Base-by-base conservation (phyloP, 495 filamentous ascomycete genomes). In the Trichoderma erinaceum region DNA sequence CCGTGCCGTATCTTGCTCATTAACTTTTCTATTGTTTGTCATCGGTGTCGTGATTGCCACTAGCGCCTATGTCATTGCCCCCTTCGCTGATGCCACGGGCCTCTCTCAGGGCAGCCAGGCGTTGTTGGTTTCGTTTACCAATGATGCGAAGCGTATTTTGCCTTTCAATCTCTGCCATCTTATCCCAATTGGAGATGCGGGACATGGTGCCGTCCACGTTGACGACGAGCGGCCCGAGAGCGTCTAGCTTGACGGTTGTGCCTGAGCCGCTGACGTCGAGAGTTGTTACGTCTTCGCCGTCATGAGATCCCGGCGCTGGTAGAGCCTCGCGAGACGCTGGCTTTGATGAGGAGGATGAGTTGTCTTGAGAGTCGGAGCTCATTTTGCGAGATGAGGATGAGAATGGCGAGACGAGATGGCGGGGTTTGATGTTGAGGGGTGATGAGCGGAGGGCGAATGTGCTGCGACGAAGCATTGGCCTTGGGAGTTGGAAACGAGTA, bases 211-310 rank as follows among this genome's bases (percentile, higher is more conserved):
- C 88, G 75, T 91, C 87, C 46, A 79, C 73, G 71, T 87, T 87
- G n/a, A 91, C 85, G 1, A 91, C 86, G 75, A 90, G 82, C 3
- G 88, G 88, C 0, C 88, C 88, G 0, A 91, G 74, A 66, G 84
- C 80, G 72, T 88, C 86, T 0, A 89, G 75, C 18, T 78, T 80
- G 3, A 87, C 78, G 1, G 79, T 75, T 4, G 78, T 76, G 4
- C 78, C 79, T 72, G 83, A 83, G 6, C 80, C 79, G 61, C 81
- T 79, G 1, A 89, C 73, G n/a, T 84, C 81, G 6, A 87, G 78
- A 21, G 72, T 72, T 18, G 66, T 61, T 38, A 65, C 56, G 56
- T 65, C 41, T 50, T 66, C 41, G 18, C 67, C 48, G 58, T 58
- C 16, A 48, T 48, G 13, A 3, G 69, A 41, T 0, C 70, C 71